phyloP scores from a whole-genome alignment of 2,329 filamentous ascomycete species.

The Corynespora cassiicola region DNA sequence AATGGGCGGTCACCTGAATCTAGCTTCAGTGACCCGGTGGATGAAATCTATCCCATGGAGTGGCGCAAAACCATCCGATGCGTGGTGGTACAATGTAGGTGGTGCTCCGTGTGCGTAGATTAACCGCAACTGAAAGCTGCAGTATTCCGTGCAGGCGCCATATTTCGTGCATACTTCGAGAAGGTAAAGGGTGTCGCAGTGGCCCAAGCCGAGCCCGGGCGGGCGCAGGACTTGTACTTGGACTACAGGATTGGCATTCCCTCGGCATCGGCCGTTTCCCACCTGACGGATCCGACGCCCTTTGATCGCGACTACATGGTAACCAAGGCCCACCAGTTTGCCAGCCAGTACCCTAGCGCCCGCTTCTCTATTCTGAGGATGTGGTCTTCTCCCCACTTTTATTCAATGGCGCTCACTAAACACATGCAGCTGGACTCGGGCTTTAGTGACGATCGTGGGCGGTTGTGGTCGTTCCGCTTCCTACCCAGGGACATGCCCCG shows the following conservation, averaged over 20 bases:
- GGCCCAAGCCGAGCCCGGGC: constrained; percentile 45
- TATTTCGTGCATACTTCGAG: constrained; percentile 38
- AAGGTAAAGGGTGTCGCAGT: constrained; percentile 46
- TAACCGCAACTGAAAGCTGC: constrained; percentile 4
- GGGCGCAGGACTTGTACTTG: constrained; percentile 52
- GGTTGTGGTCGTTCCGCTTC: constrained; percentile 58
- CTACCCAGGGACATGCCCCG: constrained; percentile 55
- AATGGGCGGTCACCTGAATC: too few relatives aligned
- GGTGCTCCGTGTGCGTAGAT: background rate
- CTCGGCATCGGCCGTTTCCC: constrained; percentile 24
- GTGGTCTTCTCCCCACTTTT: constrained; percentile 59
- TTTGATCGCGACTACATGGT: constrained; percentile 42
- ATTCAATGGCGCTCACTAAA: constrained; percentile 53
- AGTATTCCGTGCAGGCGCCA: constrained; percentile 57
- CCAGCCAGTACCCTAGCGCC: constrained; percentile 25
- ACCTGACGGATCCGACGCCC: constrained; percentile 41
- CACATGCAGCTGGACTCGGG: constrained; percentile 42
- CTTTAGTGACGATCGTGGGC: constrained; percentile 52
- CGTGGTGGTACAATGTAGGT: constrained; percentile 48
- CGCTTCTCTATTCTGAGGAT: constrained; percentile 54
- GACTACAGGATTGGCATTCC: constrained; percentile 43
- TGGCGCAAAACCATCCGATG: constrained; percentile 52
- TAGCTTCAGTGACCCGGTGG: constrained; percentile 9
- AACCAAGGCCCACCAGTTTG: constrained; percentile 37
- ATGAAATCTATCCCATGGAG: constrained; percentile 42